Base-by-base conservation (phyloP, 768 basidiomycete genomes). In the Russula griseocarnosa region DNA sequence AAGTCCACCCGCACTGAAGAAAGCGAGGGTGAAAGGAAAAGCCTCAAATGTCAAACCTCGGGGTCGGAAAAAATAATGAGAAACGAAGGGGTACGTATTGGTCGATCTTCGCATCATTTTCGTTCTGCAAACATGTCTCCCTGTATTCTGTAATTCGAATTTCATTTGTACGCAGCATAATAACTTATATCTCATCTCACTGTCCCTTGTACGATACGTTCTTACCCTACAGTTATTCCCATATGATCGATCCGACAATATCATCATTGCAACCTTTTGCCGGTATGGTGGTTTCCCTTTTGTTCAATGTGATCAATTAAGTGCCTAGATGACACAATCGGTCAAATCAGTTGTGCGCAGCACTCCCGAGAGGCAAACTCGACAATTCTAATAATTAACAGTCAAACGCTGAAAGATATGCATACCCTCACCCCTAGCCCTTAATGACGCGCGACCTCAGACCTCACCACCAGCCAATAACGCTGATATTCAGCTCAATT, bases 1-100 rank as follows among this genome's bases (percentile, higher is more conserved):
- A 30, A 72, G 69, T 3, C 55, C 52, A 11, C 69, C 69, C 42
- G 49, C 65, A 20, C 34, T 63, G 50, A 73, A 71, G 69, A 71
- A 71, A 65, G 30, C 62, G 10, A 71, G 67, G 55, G 62, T 55
- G 22, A 71, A 70, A 68, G 56, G 60, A 9, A 57, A 57, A 40
- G n/a, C 58, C 10, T 6, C 62, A 11, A 46, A 61, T 28, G 61
- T 69, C 32, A 73, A 72, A 67, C 61, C 69, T 24, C 65, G 71
- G 20, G 49, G 64, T 40, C 73, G 66, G 70, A 73, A 69, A 64
- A 67, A 60, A 55, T 67, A 49, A 57, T 16, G 8, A 8, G 49
- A 24, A 24, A 47, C 36, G 36, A 40, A 26, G 50, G 16, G 7
- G 7, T 18, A 28, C 26, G 10, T 18, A 18, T 30, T 30, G 9